Percentiles rank a stretch among this genome's conserved stretches.
Conservation (phyloP, 805 yeast species). For the Kuraishia cidri region DNA sequence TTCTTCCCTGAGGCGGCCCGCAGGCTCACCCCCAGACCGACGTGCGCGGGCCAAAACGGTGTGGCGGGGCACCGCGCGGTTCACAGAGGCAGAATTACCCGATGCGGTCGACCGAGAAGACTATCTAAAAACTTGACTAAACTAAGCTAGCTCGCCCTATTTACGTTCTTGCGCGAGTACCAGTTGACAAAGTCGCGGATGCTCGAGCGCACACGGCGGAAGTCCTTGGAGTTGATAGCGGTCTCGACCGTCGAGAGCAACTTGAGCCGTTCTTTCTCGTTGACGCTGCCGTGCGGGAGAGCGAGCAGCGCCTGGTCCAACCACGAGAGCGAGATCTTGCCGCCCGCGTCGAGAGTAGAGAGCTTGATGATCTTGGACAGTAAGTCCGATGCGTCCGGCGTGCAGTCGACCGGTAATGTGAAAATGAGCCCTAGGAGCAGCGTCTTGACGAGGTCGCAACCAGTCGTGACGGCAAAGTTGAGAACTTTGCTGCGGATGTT, state of each 20-base stretch:
- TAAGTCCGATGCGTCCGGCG: slow-evolving; percentile 68
- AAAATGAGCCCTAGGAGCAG: slow-evolving; percentile 61
- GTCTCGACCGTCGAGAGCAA: slow-evolving; percentile 45
- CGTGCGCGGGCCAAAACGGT: no score
- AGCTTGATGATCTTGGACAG: slow-evolving; percentile 53
- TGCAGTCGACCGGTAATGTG: slow-evolving; percentile 61
- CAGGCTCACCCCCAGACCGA: no score
- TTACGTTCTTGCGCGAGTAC: slow-evolving; percentile 71
- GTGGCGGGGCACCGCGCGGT: no score
- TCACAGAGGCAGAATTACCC: no score
- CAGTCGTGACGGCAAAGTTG: slow-evolving; percentile 40
- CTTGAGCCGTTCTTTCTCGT: slow-evolving; percentile 59
- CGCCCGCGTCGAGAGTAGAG: slow-evolving; percentile 32
- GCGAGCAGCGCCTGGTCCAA: slow-evolving; percentile 40
- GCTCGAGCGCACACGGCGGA: slow-evolving; percentile 61
- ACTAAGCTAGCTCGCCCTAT: no score
- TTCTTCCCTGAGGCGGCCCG: no score
- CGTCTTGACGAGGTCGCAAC: slow-evolving; percentile 43
- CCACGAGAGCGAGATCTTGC: slow-evolving; percentile 45
- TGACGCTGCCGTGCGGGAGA: slow-evolving; percentile 57
- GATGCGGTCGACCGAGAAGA: no score
- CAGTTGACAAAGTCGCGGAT: slow-evolving; percentile 74
- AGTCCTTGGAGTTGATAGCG: slow-evolving; percentile 61
- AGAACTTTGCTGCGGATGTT: slow-evolving; percentile 41
- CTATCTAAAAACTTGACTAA: no score